Evolutionary conservation across 805 yeast species (phyloP).

Genomic region (Starmerella bombi): DNA sequence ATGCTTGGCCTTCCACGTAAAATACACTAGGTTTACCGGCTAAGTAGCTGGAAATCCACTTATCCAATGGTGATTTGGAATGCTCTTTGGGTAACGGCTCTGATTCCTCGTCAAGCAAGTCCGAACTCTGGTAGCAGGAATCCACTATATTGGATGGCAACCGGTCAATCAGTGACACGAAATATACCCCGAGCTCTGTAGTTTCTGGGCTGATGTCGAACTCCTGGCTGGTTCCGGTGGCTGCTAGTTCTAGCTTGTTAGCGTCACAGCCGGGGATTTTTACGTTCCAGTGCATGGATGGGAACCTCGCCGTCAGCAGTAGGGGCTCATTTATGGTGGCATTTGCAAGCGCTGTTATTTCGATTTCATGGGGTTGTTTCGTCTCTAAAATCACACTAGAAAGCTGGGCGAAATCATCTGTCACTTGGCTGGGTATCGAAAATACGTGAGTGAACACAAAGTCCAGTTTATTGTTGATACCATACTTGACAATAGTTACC

Average conservation of each 20-base stretch:
- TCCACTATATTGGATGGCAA: constrained; percentile 19
- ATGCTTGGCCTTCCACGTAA: constrained; percentile 17
- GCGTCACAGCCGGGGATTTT: constrained; percentile 23
- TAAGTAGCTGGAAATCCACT: constrained; percentile 20
- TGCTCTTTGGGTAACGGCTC: background rate
- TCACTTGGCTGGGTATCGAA: constrained; percentile 8
- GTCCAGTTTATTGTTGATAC: constrained; percentile 11
- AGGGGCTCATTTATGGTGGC: constrained; percentile 6
- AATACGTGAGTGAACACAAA: constrained; percentile 4
- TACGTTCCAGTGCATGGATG: constrained; percentile 23
- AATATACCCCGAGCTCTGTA: constrained; percentile 8
- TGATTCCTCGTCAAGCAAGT: too few relatives aligned
- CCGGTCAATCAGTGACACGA: constrained; percentile 12
- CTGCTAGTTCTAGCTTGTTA: constrained; percentile 8
- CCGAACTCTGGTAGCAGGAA: constrained; percentile 17
- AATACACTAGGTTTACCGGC: constrained; percentile 20
- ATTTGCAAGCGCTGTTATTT: constrained; percentile 11
- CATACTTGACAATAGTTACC: constrained; percentile 11
- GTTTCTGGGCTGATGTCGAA: constrained; percentile 5
- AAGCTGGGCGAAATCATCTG: constrained; percentile 11
- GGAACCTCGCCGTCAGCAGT: constrained; percentile 20
- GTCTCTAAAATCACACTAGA: constrained; percentile 5
- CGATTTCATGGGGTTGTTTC: background rate
- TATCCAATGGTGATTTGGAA: constrained; percentile 23
- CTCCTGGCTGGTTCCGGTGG: constrained; percentile 15